A percentile compares a stretch with the other conserved stretches of the same genome.
phyloP scores from a whole-genome alignment of 306 rosid genomes.

The Potentilla sterilis region DNA sequence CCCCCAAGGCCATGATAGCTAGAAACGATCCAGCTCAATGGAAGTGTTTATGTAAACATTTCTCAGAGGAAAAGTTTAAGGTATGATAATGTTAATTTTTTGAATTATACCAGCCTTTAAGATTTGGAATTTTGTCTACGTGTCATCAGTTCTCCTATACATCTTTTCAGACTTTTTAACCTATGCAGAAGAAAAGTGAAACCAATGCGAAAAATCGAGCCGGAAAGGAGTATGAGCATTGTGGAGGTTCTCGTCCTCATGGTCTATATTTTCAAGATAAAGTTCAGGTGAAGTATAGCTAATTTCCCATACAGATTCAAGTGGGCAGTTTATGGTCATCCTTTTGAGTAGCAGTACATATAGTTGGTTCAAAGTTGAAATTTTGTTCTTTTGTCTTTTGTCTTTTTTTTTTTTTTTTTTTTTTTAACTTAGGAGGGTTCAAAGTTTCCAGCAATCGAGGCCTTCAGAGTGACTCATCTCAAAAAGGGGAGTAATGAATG shows the following conservation, averaged over 20 bases:
- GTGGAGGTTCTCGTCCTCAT: not conserved
- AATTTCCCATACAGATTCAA: not conserved
- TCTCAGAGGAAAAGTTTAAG: not conserved
- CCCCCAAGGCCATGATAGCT: not conserved
- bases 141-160: not conserved
- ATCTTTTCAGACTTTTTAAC: not conserved
- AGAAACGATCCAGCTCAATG: not conserved
- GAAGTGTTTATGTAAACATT: slow-evolving; percentile 2
- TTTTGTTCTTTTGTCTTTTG: too few relatives aligned
- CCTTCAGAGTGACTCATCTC: not conserved
- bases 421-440: not conserved
- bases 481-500: not conserved
- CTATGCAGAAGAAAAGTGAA: not conserved
- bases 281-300: not conserved
- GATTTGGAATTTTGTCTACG: not conserved
- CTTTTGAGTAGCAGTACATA: not conserved
- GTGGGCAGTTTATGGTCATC: not conserved
- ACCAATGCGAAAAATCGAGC: slow-evolving; percentile 1
- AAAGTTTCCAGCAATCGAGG: not conserved
- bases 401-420: not conserved
- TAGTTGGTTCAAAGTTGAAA: not conserved
- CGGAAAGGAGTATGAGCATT: not conserved
- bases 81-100: not conserved
- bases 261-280: not conserved
- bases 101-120: not conserved